Base-by-base conservation (phyloP, 2,329 filamentous ascomycete genomes). In the Botrytis hyacinthi region DNA sequence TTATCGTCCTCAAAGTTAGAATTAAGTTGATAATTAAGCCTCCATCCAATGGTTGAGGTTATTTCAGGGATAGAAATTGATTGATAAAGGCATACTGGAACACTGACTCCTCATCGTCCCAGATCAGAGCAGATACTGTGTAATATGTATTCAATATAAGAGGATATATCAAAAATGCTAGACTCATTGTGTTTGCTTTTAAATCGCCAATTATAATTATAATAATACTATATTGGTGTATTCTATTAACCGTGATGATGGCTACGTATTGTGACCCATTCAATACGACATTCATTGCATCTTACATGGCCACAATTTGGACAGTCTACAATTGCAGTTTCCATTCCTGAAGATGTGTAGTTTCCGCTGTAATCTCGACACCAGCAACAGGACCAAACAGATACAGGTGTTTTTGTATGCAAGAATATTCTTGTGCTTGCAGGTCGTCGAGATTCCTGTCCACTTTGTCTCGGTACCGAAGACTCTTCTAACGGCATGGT, bases 221-320 rank as follows among this genome's bases (percentile, higher is more conserved):
- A 35, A 35, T 35, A 3, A 35, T 35, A 35, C 4, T 35, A 35
- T 48, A 4, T 26, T 4, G 46, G 46, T 10, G 20, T 48, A 26
- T 4, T 26, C 20, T 48, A 48, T 48, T 10, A 12, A 48, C 0
- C 46, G 9, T 48, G 20, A 26, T 48, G 9, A 1, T 12, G 18
- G 1, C 3, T 26, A 60, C 22, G 46, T 2, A 14, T 3, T 1
- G 1, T 18, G 22, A 40, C 2, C 22, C 32, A n/a, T 40, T n/a
- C 1, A 61, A n/a, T 1, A 7, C 0, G 2, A 26, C 59, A 40
- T 7, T 26, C 1, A 14, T 1, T 0, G 35, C 35, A 61, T 12
- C 22, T 61, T 37, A 16, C 0, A 61, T 61, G 35, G 3, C 0
- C 0, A 18, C 59, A 61, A 2, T 1, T 22, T 14, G 5, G 12